These are phyloP conservation scores for Hyaloscypha finlandica DNA, from an alignment of 495 filamentous ascomycete species.

Conservation along the genomic window DNA sequence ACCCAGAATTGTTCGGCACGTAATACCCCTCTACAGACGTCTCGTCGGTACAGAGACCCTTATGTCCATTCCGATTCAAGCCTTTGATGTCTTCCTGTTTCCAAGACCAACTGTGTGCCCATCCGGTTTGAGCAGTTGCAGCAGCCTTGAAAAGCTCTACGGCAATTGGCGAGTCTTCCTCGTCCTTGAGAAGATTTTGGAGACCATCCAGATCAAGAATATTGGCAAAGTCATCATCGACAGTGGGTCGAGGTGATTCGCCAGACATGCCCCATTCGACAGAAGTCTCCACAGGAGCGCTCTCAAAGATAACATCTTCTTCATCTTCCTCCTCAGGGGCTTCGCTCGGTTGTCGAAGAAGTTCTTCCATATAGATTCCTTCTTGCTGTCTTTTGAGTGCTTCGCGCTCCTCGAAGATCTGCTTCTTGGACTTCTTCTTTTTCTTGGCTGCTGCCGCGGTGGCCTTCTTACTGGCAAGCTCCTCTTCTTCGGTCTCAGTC, in stretches of 20 bases:
- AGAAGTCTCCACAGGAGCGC: constrained; percentile 26
- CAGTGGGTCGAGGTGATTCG: constrained; percentile 49
- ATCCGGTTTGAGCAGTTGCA: background rate
- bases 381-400: constrained; percentile 53
- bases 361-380: constrained; percentile 41
- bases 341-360: constrained; percentile 31
- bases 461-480: constrained; percentile 40
- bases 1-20: constrained; percentile 79
- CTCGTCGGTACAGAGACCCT: constrained; percentile 25
- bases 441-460: constrained; percentile 48
- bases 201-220: constrained; percentile 76
- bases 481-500: constrained; percentile 41
- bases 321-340: constrained; percentile 28
- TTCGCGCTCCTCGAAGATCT: constrained; percentile 69
- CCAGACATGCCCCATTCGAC: constrained; percentile 34
- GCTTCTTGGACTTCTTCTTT: constrained; percentile 74
- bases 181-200: constrained; percentile 76
- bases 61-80: constrained; percentile 56
- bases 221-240: constrained; percentile 66
- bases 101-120: constrained; percentile 81
- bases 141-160: constrained; percentile 4
- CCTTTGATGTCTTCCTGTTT: constrained; percentile 86
- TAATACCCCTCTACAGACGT: constrained; percentile 82
- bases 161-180: constrained; percentile 65
- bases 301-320: constrained; percentile 31